Conservation (phyloP, 495 filamentous ascomycete species). For the Niebla homalea region DNA sequence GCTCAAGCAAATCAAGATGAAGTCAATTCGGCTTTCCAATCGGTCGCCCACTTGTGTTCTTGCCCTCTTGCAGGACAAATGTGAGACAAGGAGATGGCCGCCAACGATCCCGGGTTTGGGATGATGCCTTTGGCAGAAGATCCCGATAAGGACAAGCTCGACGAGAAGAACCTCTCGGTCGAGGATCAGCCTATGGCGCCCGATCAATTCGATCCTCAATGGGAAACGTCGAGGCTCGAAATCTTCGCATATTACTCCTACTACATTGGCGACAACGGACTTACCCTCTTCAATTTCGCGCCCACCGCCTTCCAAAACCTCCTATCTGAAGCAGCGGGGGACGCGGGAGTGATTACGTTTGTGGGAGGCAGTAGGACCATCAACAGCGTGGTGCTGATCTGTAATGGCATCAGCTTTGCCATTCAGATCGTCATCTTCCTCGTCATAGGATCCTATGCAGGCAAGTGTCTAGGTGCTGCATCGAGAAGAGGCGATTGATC, state of each 20-base stretch:
- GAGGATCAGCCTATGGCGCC: slow-evolving; percentile 27
- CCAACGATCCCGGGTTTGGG: slow-evolving; percentile 14
- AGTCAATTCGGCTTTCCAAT: too few species aligned
- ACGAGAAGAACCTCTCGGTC: slow-evolving; percentile 9
- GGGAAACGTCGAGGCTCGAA: slow-evolving; percentile 40
- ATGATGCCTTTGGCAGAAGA: slow-evolving; percentile 11
- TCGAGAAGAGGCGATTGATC: neutral
- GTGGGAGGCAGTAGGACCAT: slow-evolving; percentile 37
- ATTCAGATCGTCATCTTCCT: slow-evolving; percentile 49
- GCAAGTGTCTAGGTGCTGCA: slow-evolving; percentile 2
- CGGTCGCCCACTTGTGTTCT: too few species aligned
- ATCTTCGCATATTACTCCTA: slow-evolving; percentile 58
- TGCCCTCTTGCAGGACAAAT: neutral
- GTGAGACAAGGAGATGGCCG: slow-evolving; percentile 8
- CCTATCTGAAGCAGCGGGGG: slow-evolving; percentile 41
- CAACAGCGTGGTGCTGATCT: slow-evolving; percentile 47
- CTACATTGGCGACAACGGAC: slow-evolving; percentile 55
- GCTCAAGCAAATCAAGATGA: too few species aligned
- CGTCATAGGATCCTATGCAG: slow-evolving; percentile 42
- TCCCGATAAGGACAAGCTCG: slow-evolving; percentile 8
- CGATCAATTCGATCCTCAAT: slow-evolving; percentile 36
- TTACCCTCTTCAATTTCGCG: slow-evolving; percentile 56
- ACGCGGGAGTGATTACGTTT: slow-evolving; percentile 35
- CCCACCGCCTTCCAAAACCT: slow-evolving; percentile 55
- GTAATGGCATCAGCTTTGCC: slow-evolving; percentile 52